Evolutionary conservation across 2,329 filamentous ascomycete species (phyloP), one percentile per base, ranked within the genome.

Genomic region (Clarireedia monteithiana): DNA sequence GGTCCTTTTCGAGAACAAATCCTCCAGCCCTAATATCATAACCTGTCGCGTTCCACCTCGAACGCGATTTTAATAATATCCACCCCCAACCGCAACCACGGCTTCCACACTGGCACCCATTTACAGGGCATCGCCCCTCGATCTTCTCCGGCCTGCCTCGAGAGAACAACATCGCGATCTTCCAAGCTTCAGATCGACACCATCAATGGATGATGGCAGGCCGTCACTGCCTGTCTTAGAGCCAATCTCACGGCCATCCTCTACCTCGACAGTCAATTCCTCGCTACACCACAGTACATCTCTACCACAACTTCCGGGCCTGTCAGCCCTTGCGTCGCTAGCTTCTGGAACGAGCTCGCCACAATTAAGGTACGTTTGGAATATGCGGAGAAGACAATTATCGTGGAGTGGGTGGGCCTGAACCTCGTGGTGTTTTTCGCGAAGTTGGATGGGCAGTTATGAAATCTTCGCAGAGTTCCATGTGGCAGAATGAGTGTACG

Each of bases 261-360:
- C 80, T 50, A 75, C 76, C 30, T 75, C 74, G 55, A 77, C 77
- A 15, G 73, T 75, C 61, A 73, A 72, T 55, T 73, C 74, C 5
- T 68, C 68, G 49, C 67, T 66, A 49, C 71, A 71, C 70, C 71
- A 70, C 71, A 66, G 71, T 74, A 68, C 71, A 48, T 69, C 63
- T 55, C 63, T 67, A 48, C 69, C 62, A 58, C 77, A 59, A 26
- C 71, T 84, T 50, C 82, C 82, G 24, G 80, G 78, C 24, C 69
- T 85, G 52, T 81, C 81, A 51, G 76, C 81, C 40, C 73, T 85
- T 63, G 82, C 82, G 45, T 81, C 79, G 54, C 73, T 83, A 63
- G 78, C 68, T 38, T 67, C 68, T 10, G 56, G 79, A 38, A 77
- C 78, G 30, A 75, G 74, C 64, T 77, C 75, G 58, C 77, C 73